Evolutionary conservation across 2,329 filamentous ascomycete genomes (phyloP).

Genomic region (Claviceps capensis): DNA sequence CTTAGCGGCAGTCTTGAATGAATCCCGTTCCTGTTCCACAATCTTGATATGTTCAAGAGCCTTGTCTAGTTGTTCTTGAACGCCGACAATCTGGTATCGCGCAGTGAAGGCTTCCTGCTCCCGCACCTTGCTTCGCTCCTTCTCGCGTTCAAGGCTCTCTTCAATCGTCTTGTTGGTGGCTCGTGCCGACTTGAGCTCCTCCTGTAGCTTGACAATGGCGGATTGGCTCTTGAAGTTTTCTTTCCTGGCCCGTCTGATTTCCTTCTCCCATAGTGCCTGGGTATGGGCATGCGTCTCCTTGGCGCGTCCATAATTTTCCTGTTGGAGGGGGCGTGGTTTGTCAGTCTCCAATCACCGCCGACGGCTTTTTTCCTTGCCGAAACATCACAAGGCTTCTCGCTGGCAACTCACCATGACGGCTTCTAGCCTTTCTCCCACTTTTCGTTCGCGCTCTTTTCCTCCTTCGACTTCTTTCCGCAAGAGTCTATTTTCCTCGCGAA

Average conservation of each 20-base stretch:
- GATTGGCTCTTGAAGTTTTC: conserved; percentile 67
- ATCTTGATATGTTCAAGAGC: conserved; percentile 49
- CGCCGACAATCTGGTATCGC: conserved; percentile 48
- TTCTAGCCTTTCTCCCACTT: conserved; percentile 53
- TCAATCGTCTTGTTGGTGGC: conserved; percentile 40
- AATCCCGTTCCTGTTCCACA: conserved; percentile 61
- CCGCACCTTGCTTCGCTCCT: conserved; percentile 43
- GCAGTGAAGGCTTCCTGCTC: conserved; percentile 59
- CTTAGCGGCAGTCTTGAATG: conserved; percentile 56
- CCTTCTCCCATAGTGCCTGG: conserved; percentile 58
- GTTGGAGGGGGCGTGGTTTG: not conserved
- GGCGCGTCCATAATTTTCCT: conserved; percentile 58
- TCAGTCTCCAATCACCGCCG: not conserved
- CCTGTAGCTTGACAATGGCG: conserved; percentile 54
- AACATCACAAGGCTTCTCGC: not conserved
- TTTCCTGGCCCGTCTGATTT: conserved; percentile 54
- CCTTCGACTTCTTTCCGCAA: conserved; percentile 50
- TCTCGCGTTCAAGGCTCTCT: conserved; percentile 48
- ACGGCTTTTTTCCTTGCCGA: too few species aligned
- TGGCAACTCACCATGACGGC: conserved; percentile 48
- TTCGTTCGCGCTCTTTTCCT: conserved; percentile 49
- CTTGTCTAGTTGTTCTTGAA: conserved; percentile 54
- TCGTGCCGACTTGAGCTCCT: conserved; percentile 53
- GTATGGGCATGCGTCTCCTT: conserved; percentile 58
- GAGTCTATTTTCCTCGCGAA: conserved; percentile 44